A percentile compares a stretch with the other conserved stretches of the same genome.
Evolutionary conservation across 2,329 filamentous ascomycete genomes (phyloP).

Genomic region (Phialemoniopsis sp.): DNA sequence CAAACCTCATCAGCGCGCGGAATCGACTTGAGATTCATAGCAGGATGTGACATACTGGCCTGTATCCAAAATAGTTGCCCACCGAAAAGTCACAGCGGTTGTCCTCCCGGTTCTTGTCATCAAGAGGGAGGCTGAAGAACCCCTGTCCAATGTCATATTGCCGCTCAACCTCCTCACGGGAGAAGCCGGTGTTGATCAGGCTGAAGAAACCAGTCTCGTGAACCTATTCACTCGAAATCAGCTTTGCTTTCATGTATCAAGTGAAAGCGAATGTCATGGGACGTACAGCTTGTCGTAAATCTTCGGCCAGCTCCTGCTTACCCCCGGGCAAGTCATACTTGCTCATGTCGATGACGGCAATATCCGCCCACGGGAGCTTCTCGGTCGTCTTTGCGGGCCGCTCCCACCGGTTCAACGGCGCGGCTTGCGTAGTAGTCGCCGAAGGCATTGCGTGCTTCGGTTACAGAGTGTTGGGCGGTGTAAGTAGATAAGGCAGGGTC

Average conservation of each 20-base stretch:
- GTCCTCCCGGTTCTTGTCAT: conserved; percentile 56
- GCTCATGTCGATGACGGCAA: conserved; percentile 47
- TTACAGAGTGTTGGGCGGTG: too few relatives aligned
- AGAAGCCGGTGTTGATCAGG: conserved; percentile 57
- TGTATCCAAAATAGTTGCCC: conserved; percentile 54
- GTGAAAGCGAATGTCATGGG: too few relatives aligned
- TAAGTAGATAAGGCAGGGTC: too few relatives aligned
- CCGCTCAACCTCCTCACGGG: conserved; percentile 50
- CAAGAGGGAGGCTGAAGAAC: conserved; percentile 46
- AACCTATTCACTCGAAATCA: too few relatives aligned
- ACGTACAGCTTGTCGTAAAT: conserved; percentile 44
- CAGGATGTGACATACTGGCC: conserved; percentile 41
- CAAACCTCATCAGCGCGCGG: too few relatives aligned
- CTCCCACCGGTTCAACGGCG: conserved; percentile 17
- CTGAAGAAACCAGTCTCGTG: conserved; percentile 45
- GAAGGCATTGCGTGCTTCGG: too few relatives aligned
- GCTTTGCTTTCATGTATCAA: too few relatives aligned
- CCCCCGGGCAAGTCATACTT: conserved; percentile 43
- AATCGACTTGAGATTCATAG: too few relatives aligned
- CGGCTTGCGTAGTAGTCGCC: conserved; percentile 1
- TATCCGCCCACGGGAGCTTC: conserved; percentile 40
- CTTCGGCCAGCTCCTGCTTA: conserved; percentile 44
- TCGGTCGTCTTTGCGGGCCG: conserved; percentile 19
- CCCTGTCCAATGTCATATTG: conserved; percentile 57
- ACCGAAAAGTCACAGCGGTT: conserved; percentile 40